Conservation (phyloP, 176 grass and related monocot genomes). For the Lolium rigidum region DNA sequence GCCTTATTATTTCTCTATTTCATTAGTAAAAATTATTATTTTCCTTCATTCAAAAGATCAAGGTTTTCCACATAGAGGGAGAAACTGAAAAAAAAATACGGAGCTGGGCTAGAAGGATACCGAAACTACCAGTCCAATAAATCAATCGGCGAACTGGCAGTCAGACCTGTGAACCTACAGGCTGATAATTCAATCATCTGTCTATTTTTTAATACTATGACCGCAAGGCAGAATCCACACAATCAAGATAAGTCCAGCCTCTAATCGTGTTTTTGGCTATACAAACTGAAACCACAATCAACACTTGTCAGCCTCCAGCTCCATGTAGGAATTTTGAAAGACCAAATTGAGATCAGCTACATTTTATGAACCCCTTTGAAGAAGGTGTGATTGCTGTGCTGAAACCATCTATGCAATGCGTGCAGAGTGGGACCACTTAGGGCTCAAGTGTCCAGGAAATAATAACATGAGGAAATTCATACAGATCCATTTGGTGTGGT, state of each 20-base stretch:
- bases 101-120: too few relatives aligned
- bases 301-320: conserved; percentile 9
- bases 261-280: neutral
- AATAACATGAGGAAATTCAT: neutral
- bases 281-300: conserved; percentile 2
- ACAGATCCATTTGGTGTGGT: neutral
- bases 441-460: neutral
- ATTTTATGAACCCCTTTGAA: neutral
- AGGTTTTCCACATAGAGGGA: too few relatives aligned
- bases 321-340: neutral
- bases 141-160: neutral
- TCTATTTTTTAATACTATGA: neutral
- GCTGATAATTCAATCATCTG: neutral
- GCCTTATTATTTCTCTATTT: neutral
- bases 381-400: neutral
- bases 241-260: neutral
- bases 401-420: neutral
- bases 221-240: neutral
- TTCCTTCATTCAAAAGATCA: neutral
- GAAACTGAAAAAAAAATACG: too few relatives aligned
- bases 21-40: neutral
- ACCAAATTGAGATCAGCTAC: neutral
- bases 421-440: conserved; percentile 9
- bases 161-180: neutral
- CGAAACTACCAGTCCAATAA: neutral